phyloP scores from a whole-genome alignment of 495 filamentous ascomycete species.

The Podospora conica region DNA sequence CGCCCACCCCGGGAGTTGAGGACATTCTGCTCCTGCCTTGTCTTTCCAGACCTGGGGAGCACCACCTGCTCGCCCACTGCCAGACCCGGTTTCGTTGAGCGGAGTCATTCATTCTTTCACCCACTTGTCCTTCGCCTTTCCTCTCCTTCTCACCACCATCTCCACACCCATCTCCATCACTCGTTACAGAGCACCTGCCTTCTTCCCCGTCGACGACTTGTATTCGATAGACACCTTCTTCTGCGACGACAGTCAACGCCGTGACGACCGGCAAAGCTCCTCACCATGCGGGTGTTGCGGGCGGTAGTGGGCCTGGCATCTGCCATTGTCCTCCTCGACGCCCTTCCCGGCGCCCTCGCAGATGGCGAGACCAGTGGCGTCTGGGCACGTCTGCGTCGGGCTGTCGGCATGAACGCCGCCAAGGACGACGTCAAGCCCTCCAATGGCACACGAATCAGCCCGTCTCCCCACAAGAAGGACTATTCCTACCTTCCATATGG shows the following conservation, averaged over 20 bases:
- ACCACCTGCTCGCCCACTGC: neutral
- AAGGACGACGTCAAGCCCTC: constrained; percentile 15
- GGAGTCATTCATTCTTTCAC: constrained; percentile 8
- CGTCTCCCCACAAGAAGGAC: constrained; percentile 22
- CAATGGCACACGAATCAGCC: constrained; percentile 24
- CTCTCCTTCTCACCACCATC: neutral
- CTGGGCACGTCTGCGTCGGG: constrained; percentile 22
- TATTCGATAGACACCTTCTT: neutral
- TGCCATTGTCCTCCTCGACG: constrained; percentile 28
- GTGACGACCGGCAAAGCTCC: neutral
- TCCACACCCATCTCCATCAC: neutral
- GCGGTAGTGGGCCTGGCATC: constrained; percentile 31
- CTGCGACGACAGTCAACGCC: neutral
- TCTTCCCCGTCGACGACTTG: neutral
- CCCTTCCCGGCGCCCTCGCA: constrained; percentile 24
- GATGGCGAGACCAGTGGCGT: constrained; percentile 15
- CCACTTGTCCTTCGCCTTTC: neutral
- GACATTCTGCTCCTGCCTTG: neutral
- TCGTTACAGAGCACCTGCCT: neutral
- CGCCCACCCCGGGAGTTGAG: neutral
- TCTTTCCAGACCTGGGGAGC: neutral
- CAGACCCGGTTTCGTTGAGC: neutral
- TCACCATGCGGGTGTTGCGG: constrained; percentile 34
- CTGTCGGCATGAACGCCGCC: constrained; percentile 9
- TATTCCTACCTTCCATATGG: constrained; percentile 40